Conservation (phyloP, 345 rosid species). For the Aegle marmelos region DNA sequence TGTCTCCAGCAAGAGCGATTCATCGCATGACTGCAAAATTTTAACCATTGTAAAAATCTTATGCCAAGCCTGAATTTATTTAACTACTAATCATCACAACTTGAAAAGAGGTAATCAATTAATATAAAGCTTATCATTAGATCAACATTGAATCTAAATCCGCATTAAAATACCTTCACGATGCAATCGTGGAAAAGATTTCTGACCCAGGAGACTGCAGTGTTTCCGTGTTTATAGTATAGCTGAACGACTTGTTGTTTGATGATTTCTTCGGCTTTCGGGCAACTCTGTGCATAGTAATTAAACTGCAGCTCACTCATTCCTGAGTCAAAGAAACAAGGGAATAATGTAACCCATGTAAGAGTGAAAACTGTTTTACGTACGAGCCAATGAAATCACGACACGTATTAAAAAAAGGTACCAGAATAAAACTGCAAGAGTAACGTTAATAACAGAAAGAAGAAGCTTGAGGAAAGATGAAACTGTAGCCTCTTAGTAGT, state of each 20-base stretch:
- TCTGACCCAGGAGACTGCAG: constrained; percentile 87
- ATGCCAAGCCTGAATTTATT: not conserved
- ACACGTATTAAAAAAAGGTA: constrained; percentile 7
- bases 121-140: no score
- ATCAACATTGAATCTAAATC: no score
- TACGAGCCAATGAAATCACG: no score
- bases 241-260: constrained; percentile 58
- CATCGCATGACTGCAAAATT: constrained; percentile 65
- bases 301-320: constrained; percentile 56
- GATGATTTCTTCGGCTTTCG: constrained; percentile 79
- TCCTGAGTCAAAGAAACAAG: constrained; percentile 25
- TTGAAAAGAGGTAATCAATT: no score
- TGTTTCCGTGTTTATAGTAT: constrained; percentile 73
- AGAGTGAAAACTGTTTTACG: no score
- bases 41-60: not conserved
- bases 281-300: constrained; percentile 65
- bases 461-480: constrained; percentile 19
- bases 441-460: constrained; percentile 44
- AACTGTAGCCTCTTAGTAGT: constrained; percentile 1
- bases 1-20: constrained; percentile 64
- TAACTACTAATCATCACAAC: not conserved
- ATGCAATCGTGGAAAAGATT: constrained; percentile 89
- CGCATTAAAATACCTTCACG: constrained; percentile 39
- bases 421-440: constrained; percentile 48
- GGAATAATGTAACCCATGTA: no score